Conservation (phyloP, 768 basidiomycete species). For the Leccinum sublutescens region DNA sequence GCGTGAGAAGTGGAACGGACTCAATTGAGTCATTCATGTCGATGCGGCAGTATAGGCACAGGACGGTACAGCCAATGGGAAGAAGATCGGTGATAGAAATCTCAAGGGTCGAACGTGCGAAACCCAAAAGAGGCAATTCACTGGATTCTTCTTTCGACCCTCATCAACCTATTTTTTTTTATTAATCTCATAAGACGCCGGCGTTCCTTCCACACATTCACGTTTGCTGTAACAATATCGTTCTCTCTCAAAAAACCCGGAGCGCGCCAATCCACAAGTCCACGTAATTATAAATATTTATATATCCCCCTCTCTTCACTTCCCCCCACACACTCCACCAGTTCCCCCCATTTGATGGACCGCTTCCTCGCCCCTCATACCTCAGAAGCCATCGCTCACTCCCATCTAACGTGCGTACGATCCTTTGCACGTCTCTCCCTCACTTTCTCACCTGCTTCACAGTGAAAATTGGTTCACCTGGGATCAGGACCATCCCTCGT, state of each 20-base stretch:
- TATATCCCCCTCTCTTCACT: neutral
- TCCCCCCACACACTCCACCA: neutral
- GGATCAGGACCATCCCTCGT: slow-evolving; percentile 67
- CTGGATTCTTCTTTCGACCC: neutral
- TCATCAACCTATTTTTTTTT: neutral
- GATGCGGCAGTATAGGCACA: too few relatives aligned
- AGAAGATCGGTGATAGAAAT: neutral
- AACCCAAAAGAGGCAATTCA: slow-evolving; percentile 15
- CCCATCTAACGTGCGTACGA: slow-evolving; percentile 57
- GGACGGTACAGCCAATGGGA: too few relatives aligned
- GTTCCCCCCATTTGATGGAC: slow-evolving; percentile 47
- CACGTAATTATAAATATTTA: slow-evolving; percentile 8
- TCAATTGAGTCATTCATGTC: too few relatives aligned
- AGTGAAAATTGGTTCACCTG: slow-evolving; percentile 69
- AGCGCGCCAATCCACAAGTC: slow-evolving; percentile 11
- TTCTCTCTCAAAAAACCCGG: neutral
- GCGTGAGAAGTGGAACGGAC: too few relatives aligned
- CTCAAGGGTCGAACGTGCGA: slow-evolving; percentile 27
- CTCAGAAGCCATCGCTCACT: slow-evolving; percentile 71
- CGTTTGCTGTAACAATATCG: neutral
- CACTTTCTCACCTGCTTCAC: slow-evolving; percentile 18
- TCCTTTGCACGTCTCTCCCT: neutral
- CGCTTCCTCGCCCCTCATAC: slow-evolving; percentile 71
- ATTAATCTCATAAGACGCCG: slow-evolving; percentile 8
- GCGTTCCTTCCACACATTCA: neutral